Evolutionary conservation across 257 asterid genomes (phyloP).

Genomic region (Ilex aquifolium): DNA sequence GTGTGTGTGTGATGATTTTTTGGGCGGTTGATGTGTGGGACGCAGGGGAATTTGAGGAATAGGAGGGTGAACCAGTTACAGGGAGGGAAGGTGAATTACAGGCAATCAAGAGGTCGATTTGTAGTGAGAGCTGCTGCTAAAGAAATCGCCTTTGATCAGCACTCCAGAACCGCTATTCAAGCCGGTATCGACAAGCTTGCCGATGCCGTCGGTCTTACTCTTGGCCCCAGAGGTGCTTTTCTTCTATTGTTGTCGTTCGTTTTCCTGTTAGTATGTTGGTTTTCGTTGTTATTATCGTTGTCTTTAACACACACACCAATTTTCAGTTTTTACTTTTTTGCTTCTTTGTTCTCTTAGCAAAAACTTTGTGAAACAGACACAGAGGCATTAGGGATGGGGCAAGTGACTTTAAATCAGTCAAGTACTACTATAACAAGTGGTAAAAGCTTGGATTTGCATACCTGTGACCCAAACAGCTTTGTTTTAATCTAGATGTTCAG

Average conservation of each 20-base stretch:
- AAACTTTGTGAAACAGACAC: too few relatives aligned
- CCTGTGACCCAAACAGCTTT: too few relatives aligned
- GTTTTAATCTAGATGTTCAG: too few relatives aligned
- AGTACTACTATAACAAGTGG: too few relatives aligned
- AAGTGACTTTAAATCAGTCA: too few relatives aligned
- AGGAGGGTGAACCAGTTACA: slow-evolving; percentile 58
- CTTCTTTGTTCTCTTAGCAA: too few relatives aligned
- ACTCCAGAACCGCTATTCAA: slow-evolving; percentile 84
- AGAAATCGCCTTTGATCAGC: slow-evolving; percentile 91
- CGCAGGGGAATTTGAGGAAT: slow-evolving; percentile 52
- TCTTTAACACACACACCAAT: too few relatives aligned
- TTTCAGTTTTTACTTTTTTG: too few relatives aligned
- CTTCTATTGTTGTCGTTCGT: neutral
- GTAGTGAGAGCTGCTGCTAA: slow-evolving; percentile 78
- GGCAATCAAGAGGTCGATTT: slow-evolving; percentile 49
- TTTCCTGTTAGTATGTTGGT: too few relatives aligned
- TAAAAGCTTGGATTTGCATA: too few relatives aligned
- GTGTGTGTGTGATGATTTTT: neutral
- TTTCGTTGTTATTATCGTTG: too few relatives aligned
- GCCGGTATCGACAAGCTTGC: slow-evolving; percentile 93
- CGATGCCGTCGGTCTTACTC: slow-evolving; percentile 90
- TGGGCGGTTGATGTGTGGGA: neutral
- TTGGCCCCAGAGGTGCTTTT: slow-evolving; percentile 88
- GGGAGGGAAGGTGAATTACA: slow-evolving; percentile 50
- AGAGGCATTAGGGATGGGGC: too few relatives aligned